Evolutionary conservation across 352 stramenopile species (phyloP), one percentile per base, ranked within the genome.

Genomic region (Pilasporangium apinafurcum): DNA sequence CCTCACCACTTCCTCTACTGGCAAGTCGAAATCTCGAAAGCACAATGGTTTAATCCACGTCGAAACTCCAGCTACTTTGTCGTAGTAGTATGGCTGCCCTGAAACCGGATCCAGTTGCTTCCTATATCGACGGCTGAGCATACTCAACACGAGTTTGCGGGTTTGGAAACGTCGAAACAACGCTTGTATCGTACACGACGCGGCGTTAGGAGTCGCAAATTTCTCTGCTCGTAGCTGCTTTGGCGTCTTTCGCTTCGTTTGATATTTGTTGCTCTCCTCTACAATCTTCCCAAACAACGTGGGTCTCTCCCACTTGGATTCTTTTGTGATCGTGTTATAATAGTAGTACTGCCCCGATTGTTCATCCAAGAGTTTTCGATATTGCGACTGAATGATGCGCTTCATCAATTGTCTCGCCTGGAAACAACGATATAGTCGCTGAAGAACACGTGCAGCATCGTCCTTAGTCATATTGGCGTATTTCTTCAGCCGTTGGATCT

Each of bases 231-330:
- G 51, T 8, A 51, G 34, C 14, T 28, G 44, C 7, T 51, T 37
- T 28, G 28, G n/a, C 27, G 14, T 7, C 3, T 36, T 42, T 10
- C 18, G 10, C 10, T 12, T 18, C 12, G 17, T 40, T 20, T 64
- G 37, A 2, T 62, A 13, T 0, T 44, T 28, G 20, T 62, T 51
- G n/a, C 62, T 31, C 1, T 24, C 21, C 30, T 50, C 20, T 12
- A 31, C 26, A 24, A 44, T 29, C 4, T 37, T 25, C 2, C 60
- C 46, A 13, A 85, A 52, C 7, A 81, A 30, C 42, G 51, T 62
- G 4, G 79, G 80, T 17, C 75, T 82, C n/a, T 81, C 55, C 77
- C 73, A 87, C 5, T 59, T 79, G 2, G 80, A 83, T 26, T 81
- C 53, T 25, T 85, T 78, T 6, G 77, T 90, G 34, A 76, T 58